Conservation (phyloP, 306 rosid genomes). For the Pterocarpus santalinus region DNA sequence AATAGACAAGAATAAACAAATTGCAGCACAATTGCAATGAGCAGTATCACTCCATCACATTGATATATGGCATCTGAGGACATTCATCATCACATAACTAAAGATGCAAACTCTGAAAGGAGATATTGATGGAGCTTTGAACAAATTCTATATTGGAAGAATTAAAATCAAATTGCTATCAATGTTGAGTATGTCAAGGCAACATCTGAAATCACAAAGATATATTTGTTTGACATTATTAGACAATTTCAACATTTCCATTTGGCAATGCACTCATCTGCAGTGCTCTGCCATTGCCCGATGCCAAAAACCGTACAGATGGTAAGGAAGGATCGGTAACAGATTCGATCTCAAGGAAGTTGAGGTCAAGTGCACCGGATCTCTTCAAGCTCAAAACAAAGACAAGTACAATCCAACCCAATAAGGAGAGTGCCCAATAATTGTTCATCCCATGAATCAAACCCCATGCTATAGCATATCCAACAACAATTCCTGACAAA, state of each 20-base stretch:
- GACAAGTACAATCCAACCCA: conserved; percentile 82
- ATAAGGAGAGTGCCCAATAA: conserved; percentile 84
- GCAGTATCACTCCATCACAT: conserved; percentile 28
- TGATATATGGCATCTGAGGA: conserved; percentile 30
- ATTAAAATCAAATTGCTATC: conserved; percentile 46
- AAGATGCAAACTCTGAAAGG: conserved; percentile 29
- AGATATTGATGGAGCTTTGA: conserved; percentile 40
- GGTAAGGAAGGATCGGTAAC: conserved; percentile 85
- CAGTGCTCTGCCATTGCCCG: conserved; percentile 82
- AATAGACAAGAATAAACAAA: conserved; percentile 27
- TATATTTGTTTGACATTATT: conserved; percentile 49
- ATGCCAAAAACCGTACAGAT: conserved; percentile 73
- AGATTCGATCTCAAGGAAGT: conserved; percentile 92
- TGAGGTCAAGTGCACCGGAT: conserved; percentile 73
- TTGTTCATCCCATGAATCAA: conserved; percentile 92
- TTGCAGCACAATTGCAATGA: conserved; percentile 29
- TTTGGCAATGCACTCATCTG: conserved; percentile 83
- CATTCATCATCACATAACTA: conserved; percentile 37
- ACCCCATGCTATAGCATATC: conserved; percentile 98
- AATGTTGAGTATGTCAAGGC: conserved; percentile 45
- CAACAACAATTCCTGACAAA: conserved; percentile 91
- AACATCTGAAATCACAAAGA: conserved; percentile 43
- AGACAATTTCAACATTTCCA: conserved; percentile 77
- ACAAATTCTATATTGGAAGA: conserved; percentile 47
- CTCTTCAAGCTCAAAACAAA: conserved; percentile 81